phyloP scores from a whole-genome alignment of 108 stramenopile genomes.

The Cyclotella kingstonii region DNA sequence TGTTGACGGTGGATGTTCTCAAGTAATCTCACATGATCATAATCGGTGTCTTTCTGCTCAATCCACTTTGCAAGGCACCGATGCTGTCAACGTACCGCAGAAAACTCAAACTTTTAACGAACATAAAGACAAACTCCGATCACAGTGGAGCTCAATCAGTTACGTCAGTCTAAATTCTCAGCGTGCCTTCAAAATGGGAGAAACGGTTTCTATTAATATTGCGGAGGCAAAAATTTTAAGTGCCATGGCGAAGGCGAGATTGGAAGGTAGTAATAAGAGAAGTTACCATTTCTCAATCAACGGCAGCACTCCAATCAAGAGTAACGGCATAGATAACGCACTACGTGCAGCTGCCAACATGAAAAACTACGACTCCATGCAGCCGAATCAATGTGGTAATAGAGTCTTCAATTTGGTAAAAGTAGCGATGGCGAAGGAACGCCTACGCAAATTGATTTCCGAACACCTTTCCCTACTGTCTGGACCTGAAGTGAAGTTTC shows the following conservation, averaged over 20 bases:
- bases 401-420: constrained; percentile 6
- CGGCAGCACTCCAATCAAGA: too few species aligned
- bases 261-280: not conserved
- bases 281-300: too few species aligned
- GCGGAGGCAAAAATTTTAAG: constrained; percentile 12
- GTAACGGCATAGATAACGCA: not conserved
- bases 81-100: too few species aligned
- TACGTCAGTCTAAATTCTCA: too few species aligned
- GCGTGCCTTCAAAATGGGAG: constrained; percentile 11
- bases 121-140: too few species aligned
- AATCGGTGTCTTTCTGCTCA: too few species aligned
- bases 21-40: too few species aligned
- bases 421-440: constrained; percentile 20
- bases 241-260: not conserved
- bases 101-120: too few species aligned
- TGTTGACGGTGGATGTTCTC: too few species aligned
- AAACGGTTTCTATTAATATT: constrained; percentile 1
- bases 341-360: not conserved
- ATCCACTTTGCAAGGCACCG: too few species aligned
- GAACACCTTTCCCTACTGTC: constrained; percentile 2
- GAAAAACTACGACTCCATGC: not conserved
- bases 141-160: too few species aligned
- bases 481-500: constrained; percentile 11
- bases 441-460: constrained; percentile 1
- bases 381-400: not conserved